A percentile compares a stretch with the other conserved stretches of the same genome.
These are phyloP conservation scores for Exsudoporus frostii DNA, from an alignment of 768 basidiomycete species.

Conservation along the genomic window DNA sequence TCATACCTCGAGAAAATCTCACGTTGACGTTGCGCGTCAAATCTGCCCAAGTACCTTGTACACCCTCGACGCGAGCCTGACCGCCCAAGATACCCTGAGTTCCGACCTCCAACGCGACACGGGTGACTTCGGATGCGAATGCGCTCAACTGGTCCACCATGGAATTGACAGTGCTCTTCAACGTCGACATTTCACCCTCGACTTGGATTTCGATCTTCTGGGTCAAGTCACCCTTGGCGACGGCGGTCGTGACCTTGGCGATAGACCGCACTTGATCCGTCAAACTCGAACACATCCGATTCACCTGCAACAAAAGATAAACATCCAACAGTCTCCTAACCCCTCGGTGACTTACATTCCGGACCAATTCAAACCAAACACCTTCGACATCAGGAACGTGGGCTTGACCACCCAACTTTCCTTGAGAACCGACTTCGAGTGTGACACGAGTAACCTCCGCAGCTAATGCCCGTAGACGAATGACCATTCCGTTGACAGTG, in stretches of 20 bases:
- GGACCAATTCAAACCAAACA: conserved; percentile 83
- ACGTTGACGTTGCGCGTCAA: conserved; percentile 90
- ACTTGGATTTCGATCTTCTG: conserved; percentile 92
- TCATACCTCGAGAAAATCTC: conserved; percentile 3
- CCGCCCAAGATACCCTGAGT: conserved; percentile 90
- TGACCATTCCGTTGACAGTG: conserved; percentile 53
- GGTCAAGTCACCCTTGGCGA: conserved; percentile 86
- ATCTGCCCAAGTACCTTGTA: conserved; percentile 91
- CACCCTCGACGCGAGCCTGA: conserved; percentile 86
- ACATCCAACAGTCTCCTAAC: background rate
- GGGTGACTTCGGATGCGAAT: conserved; percentile 79
- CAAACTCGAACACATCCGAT: conserved; percentile 76
- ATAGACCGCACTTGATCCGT: conserved; percentile 84
- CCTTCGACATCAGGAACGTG: conserved; percentile 87
- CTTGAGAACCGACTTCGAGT: conserved; percentile 83
- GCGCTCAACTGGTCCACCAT: conserved; percentile 91
- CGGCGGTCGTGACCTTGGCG: conserved; percentile 82
- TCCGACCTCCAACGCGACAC: conserved; percentile 86
- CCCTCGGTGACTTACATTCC: conserved; percentile 48
- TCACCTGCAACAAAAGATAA: conserved; percentile 46
- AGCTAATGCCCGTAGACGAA: conserved; percentile 58
- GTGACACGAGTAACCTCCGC: conserved; percentile 84
- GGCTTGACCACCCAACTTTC: conserved; percentile 86
- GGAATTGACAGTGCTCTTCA: conserved; percentile 84
- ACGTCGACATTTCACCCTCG: conserved; percentile 81